phyloP scores from a whole-genome alignment of 2,329 filamentous ascomycete species.

The Ceratocystis eucalypticola region DNA sequence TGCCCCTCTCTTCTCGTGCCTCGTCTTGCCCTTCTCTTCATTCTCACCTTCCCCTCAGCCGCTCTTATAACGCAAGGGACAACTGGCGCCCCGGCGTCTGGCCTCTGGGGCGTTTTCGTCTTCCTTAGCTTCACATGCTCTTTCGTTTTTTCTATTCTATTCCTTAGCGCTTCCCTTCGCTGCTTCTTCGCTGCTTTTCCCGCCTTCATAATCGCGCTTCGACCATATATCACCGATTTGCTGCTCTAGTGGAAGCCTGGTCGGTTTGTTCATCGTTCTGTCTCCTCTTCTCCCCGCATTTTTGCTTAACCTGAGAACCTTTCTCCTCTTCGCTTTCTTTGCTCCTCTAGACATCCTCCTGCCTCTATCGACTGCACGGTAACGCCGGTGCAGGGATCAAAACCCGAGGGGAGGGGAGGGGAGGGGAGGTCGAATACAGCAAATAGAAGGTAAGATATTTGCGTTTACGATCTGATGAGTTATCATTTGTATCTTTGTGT shows the following conservation, averaged over 20 bases:
- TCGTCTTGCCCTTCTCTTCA: background rate
- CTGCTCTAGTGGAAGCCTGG: background rate
- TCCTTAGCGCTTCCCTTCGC: background rate
- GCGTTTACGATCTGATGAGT: too few relatives aligned
- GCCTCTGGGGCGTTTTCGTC: background rate
- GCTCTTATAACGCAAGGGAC: background rate
- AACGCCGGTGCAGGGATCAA: background rate
- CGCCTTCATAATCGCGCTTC: background rate
- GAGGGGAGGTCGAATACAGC: background rate
- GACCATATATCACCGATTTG: constrained; percentile 1
- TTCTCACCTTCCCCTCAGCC: background rate
- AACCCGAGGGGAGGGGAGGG: background rate
- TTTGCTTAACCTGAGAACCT: constrained; percentile 4
- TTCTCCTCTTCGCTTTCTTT: background rate
- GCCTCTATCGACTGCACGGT: background rate
- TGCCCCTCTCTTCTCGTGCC: background rate
- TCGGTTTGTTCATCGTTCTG: background rate
- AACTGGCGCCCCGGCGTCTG: background rate
- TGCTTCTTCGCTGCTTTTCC: constrained; percentile 6
- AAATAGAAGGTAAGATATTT: background rate
- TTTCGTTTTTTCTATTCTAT: background rate
- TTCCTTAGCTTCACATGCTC: background rate
- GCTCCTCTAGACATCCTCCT: background rate
- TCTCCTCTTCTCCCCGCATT: background rate
- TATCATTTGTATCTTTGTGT: too few relatives aligned